A percentile compares a stretch with the other conserved stretches of the same genome.
phyloP scores from a whole-genome alignment of 2,329 filamentous ascomycete genomes.

The Sporothrix dimorphospora region DNA sequence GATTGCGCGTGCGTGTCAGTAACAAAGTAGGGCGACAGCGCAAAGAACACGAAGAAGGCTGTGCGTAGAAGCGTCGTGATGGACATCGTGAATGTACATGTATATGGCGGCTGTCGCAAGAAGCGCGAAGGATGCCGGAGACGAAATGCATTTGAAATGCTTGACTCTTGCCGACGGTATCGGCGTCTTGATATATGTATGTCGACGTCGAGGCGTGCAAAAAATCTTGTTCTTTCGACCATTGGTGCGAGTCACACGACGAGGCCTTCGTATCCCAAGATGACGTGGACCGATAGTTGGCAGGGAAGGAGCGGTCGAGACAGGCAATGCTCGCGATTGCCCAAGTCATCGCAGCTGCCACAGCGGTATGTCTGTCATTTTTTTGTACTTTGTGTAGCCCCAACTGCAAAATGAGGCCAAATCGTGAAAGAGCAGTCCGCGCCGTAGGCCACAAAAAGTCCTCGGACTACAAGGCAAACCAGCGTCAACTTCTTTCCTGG shows the following conservation, averaged over 20 bases:
- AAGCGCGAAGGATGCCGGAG: not conserved
- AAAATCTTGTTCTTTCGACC: not conserved
- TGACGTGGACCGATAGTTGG: constrained; percentile 12
- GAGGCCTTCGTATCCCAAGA: constrained; percentile 4
- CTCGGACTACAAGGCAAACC: not conserved
- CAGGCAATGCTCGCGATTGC: not conserved
- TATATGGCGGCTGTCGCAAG: not conserved
- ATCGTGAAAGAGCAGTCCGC: constrained; percentile 10
- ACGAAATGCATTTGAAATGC: not conserved
- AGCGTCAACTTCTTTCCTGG: not conserved
- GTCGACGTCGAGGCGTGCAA: not conserved
- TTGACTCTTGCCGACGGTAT: not conserved
- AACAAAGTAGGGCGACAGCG: not conserved
- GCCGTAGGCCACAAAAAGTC: not conserved
- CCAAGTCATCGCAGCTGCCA: constrained; percentile 9
- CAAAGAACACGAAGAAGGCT: not conserved
- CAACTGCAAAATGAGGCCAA: constrained; percentile 13
- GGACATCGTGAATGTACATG: not conserved
- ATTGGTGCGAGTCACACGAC: constrained; percentile 3
- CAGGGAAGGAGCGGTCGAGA: constrained; percentile 9
- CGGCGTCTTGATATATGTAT: not conserved
- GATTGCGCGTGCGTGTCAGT: constrained; percentile 9
- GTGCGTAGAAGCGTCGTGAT: not conserved
- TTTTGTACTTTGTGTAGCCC: constrained; percentile 8
- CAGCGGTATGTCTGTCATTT: not conserved